phyloP scores from a whole-genome alignment of 352 stramenopile species.

The Thalassiosira hispida region DNA sequence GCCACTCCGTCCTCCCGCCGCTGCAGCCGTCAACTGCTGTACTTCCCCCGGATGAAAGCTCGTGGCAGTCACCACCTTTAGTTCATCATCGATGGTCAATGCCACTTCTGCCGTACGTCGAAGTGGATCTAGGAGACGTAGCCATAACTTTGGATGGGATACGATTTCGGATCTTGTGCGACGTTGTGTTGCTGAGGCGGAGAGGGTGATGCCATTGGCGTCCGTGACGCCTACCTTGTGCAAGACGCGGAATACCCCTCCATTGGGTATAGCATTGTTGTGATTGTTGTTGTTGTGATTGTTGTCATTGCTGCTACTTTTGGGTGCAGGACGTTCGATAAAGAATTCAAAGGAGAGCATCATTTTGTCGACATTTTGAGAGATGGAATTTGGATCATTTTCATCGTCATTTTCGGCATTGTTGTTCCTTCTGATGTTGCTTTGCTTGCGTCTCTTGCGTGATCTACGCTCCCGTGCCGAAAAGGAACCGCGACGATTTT shows the following conservation, averaged over 20 bases:
- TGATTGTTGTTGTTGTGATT: slow-evolving; percentile 11
- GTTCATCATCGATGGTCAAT: slow-evolving; percentile 64
- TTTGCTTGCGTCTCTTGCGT: slow-evolving; percentile 4
- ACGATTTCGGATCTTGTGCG: slow-evolving; percentile 67
- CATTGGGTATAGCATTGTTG: not conserved
- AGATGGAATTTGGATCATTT: not conserved
- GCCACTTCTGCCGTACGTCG: slow-evolving; percentile 64
- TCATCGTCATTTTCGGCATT: not conserved
- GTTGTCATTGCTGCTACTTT: slow-evolving; percentile 4
- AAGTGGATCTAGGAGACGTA: slow-evolving; percentile 71
- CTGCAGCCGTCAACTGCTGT: not conserved
- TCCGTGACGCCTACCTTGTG: slow-evolving; percentile 67
- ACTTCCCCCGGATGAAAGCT: slow-evolving; percentile 65
- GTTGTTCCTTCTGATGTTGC: not conserved
- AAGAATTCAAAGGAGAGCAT: slow-evolving; percentile 55
- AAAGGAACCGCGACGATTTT: not conserved
- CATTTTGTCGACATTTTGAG: slow-evolving; percentile 39
- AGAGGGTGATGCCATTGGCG: slow-evolving; percentile 54
- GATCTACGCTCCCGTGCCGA: slow-evolving; percentile 6
- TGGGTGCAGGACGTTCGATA: slow-evolving; percentile 22
- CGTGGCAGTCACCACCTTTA: slow-evolving; percentile 60
- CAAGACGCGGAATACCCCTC: slow-evolving; percentile 38
- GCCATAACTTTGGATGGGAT: slow-evolving; percentile 59
- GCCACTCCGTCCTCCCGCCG: not conserved
- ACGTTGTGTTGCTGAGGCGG: slow-evolving; percentile 25